Evolutionary conservation across 2,329 filamentous ascomycete genomes (phyloP).

Genomic region (Colletotrichum sp.): DNA sequence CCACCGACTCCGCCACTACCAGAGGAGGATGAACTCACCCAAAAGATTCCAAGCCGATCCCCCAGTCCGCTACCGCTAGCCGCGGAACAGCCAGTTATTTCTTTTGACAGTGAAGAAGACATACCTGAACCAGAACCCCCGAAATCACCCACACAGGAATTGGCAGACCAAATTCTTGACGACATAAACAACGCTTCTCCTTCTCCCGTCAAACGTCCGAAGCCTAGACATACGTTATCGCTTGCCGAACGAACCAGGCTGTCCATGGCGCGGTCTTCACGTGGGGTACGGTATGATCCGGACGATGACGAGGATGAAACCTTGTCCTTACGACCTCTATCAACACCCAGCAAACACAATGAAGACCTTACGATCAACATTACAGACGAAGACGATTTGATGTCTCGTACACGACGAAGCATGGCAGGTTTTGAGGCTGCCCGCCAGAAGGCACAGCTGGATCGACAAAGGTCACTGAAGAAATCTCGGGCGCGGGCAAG

Average conservation of each 20-base stretch:
- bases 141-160: constrained; percentile 50
- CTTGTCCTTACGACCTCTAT: constrained; percentile 18
- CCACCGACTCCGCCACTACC: constrained; percentile 17
- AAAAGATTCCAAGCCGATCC: neutral
- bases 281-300: constrained; percentile 25
- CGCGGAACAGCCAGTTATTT: neutral
- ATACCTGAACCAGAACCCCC: constrained; percentile 21
- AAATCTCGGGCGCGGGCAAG: constrained; percentile 40
- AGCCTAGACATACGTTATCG: constrained; percentile 61
- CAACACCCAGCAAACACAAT: neutral
- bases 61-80: constrained; percentile 9
- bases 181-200: constrained; percentile 61
- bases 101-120: neutral
- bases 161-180: constrained; percentile 62
- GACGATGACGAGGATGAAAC: constrained; percentile 35
- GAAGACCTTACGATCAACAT: constrained; percentile 27
- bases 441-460: constrained; percentile 64
- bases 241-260: constrained; percentile 81
- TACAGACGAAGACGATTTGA: constrained; percentile 53
- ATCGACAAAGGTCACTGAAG: constrained; percentile 56
- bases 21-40: neutral
- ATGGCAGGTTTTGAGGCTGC: constrained; percentile 69
- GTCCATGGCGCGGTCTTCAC: constrained; percentile 73
- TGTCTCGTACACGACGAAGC: constrained; percentile 62
- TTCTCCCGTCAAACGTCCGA: constrained; percentile 57